Base-by-base conservation (phyloP, 202 grass and related monocot species). In the Schoenoplectus tabernaemontani region DNA sequence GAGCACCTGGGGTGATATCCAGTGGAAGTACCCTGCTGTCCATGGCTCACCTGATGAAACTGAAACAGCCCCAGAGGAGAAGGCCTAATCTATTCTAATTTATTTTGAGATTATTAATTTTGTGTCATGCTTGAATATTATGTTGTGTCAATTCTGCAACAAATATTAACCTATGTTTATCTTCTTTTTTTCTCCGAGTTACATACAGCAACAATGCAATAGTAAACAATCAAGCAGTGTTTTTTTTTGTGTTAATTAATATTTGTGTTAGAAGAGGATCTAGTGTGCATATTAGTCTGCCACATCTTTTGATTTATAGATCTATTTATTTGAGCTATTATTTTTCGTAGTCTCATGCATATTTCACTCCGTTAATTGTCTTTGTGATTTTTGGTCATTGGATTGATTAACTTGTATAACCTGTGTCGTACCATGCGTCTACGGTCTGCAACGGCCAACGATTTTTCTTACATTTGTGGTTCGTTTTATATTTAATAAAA, bases 1-100 rank as follows among this genome's bases (percentile, higher is more conserved):
- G 60, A 93, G 84, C 72, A 96, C 93, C 74, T 96, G 90, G 93
- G 86, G 85, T 0, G 90, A 96, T 72, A 89, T 96, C 81, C 84
- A 90, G 90, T 84, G 90, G 93, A 80, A 82, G 70, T 96, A 86
- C 84, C 90, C 90, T 4, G 28, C 86, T 13, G 85, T n/a, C 62
- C 78, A 79, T 0, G 10, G 78, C 23, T 71, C 86, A 0, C 5
- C 58, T 1, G 73, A 86, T 0, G 89, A 94, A 0, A 33, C 13
- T 34, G 87, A 96, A 63, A 90, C 87, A 83, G 84, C 30, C 5
- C 26, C 46, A 0, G 46, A 54, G 28, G 26, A 78, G 41, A 59
- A 61, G 59, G 56, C 30, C 56, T 60, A 65, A 80, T 64, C 23
- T 50, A 64, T 65, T 65, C 9, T 44, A 28, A 37, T 51, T 63